These are phyloP conservation scores for Trichothecium sympodiale DNA, from an alignment of 2,329 filamentous ascomycete genomes.

Conservation along the genomic window DNA sequence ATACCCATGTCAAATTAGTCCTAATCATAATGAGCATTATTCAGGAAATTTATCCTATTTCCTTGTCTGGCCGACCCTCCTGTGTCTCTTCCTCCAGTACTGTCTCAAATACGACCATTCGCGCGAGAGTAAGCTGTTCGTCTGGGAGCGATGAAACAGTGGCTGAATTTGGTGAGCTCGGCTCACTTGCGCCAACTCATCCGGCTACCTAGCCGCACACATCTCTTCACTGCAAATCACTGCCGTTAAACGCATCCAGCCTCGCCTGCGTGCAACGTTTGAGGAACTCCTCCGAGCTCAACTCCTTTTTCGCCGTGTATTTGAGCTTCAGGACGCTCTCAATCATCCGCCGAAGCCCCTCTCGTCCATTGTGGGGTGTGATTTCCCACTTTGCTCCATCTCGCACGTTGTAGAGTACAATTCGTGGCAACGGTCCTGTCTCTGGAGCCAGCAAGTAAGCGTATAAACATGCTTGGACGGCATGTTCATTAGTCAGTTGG, in stretches of 20 bases:
- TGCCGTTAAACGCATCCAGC: conserved; percentile 4
- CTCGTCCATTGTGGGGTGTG: conserved; percentile 3
- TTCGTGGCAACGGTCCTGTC: conserved; percentile 6
- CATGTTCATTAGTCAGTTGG: conserved; percentile 12
- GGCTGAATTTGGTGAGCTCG: too few species aligned
- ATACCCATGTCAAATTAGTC: background rate
- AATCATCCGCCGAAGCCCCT: conserved; percentile 7
- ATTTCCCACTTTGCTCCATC: conserved; percentile 15
- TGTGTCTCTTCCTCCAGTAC: too few species aligned
- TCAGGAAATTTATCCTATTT: too few species aligned
- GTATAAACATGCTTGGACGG: conserved; percentile 15
- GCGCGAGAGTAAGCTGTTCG: too few species aligned
- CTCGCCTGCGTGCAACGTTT: conserved; percentile 3
- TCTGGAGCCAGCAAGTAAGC: conserved; percentile 10
- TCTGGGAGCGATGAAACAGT: too few species aligned
- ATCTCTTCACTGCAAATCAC: too few species aligned
- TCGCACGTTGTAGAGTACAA: conserved; percentile 16
- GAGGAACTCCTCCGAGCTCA: conserved; percentile 8
- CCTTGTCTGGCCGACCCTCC: too few species aligned
- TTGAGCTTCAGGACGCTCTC: conserved; percentile 10
- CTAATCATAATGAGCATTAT: too few species aligned
- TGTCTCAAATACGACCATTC: too few species aligned
- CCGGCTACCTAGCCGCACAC: too few species aligned
- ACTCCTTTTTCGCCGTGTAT: conserved; percentile 6
- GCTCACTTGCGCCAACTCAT: too few species aligned